Base-by-base conservation (phyloP, 2,329 filamentous ascomycete species). In the Berkeleyomyces rouxiae region DNA sequence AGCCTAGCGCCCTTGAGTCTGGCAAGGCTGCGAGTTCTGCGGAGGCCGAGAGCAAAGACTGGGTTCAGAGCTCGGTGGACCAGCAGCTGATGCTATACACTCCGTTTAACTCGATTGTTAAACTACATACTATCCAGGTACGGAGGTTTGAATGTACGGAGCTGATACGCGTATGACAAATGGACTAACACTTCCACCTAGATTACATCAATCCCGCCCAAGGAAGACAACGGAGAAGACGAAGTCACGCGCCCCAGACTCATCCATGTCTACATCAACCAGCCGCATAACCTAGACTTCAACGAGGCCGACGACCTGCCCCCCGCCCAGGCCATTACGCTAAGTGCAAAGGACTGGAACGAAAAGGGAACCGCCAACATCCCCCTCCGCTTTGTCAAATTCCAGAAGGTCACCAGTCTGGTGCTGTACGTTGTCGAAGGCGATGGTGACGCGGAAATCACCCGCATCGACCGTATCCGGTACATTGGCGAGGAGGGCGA, bases 41-140 rank as follows among this genome's bases (percentile, higher is more conserved):
- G 62, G 23, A 40, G 23, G 23, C 23, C 23, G 23, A 23, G 23
- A 23, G 23, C 9, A 83, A 82, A 70, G 92, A 99, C 74, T 97
- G 88, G 86, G 85, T 97, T 31, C 89, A 96, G 78, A 96, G 90
- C 73, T 92, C 96, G 71, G 95, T 92, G 43, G 93, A 99, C 71
- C 91, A 97, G 75, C 93, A 99, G 77, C 78, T 99, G 66, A 88
- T 97, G 81, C 80, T 99, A 57, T 97, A 86, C 74, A 79, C 95
- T 63, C 92, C 93, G 0, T 96, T 99, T 75, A 86, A 91, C 72
- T 83, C 86, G 40, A 88, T 84, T 58, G 72, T 96, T 67, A 99
- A 97, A 78, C 80, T 97, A 60, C 92, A 96, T 75, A 91, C 90
- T 9, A 75, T 86, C 40, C 83, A 86, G 77, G 82, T 82, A 74